These are phyloP conservation scores for Niebla homalea DNA, from an alignment of 495 filamentous ascomycete species.

Conservation along the genomic window DNA sequence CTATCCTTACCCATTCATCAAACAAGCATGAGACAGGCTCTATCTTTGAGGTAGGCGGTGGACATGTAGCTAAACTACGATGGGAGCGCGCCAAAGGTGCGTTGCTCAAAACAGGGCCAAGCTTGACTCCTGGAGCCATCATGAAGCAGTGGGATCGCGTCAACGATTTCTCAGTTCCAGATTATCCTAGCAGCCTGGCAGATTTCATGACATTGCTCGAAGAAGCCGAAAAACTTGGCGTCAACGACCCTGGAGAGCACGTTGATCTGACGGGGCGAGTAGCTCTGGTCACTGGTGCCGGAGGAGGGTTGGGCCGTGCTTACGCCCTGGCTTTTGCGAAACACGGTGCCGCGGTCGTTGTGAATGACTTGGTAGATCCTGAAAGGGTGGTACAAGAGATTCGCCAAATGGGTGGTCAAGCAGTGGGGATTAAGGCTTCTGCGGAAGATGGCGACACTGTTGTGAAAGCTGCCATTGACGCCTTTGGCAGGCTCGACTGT, in stretches of 20 bases:
- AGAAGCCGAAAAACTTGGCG: slow-evolving; percentile 64
- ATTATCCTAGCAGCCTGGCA: slow-evolving; percentile 73
- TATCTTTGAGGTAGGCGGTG: slow-evolving; percentile 91
- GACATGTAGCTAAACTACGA: slow-evolving; percentile 81
- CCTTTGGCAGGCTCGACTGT: slow-evolving; percentile 87
- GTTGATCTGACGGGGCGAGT: slow-evolving; percentile 85
- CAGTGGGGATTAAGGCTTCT: slow-evolving; percentile 83
- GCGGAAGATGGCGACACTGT: slow-evolving; percentile 90
- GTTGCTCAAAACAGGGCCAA: slow-evolving; percentile 78
- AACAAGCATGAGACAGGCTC: slow-evolving; percentile 74
- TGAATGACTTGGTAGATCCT: slow-evolving; percentile 92
- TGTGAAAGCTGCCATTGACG: slow-evolving; percentile 84
- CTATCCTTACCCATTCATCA: slow-evolving; percentile 74
- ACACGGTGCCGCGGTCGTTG: slow-evolving; percentile 77
- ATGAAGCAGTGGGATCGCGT: slow-evolving; percentile 81
- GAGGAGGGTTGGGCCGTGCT: slow-evolving; percentile 79
- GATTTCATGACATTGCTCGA: slow-evolving; percentile 85
- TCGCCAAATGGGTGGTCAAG: slow-evolving; percentile 75
- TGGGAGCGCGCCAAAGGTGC: slow-evolving; percentile 93
- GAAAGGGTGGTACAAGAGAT: slow-evolving; percentile 88
- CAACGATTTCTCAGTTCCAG: slow-evolving; percentile 71
- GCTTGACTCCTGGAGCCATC: slow-evolving; percentile 77
- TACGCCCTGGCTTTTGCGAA: slow-evolving; percentile 89
- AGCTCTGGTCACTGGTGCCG: slow-evolving; percentile 84
- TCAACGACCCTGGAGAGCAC: slow-evolving; percentile 61